Evolutionary conservation across 2,329 filamentous ascomycete species (phyloP), one percentile per base, ranked within the genome.

Genomic region (Colletotrichum melonis): DNA sequence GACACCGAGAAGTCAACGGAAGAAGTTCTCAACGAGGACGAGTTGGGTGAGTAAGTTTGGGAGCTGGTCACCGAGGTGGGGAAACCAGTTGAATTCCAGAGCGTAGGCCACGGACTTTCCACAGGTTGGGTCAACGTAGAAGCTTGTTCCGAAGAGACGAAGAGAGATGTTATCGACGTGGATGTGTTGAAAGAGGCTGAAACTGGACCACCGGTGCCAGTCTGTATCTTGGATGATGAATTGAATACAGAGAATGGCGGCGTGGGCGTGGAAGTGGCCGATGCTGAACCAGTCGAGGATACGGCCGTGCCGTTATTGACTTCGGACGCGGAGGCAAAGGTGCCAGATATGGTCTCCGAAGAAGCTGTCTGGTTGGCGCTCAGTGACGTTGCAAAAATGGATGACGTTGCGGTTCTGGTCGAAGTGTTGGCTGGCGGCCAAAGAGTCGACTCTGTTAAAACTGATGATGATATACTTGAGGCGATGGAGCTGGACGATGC

Each of bases 101-200:
- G 42, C 5, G 70, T 69, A 12, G 66, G 28, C 67, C 59, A 70
- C 2, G 60, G 55, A 6, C 26, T 57, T 49, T 73, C 67, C 38
- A 73, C 67, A 8, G 70, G 67, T 26, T 62, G 67, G 5, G 70
- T 73, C 56, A 73, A 7, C 16, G 67, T 46, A 11, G 46, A 42
- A 35, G 26, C 5, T 3, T 49, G 32, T 11, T n/a, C 46, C 28
- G 19, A 4, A 11, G 32, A 19, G 14, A 60, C 2, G 5, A 26
- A 24, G 26, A 9, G 60, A 54, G 46, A 54, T 19, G 14, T 5
- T 16, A 24, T 30, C 11, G 52, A 56, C n/a, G 46, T 24, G 14
- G 14, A 11, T 3, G 35, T 6, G 9, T 5, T 16, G 6, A 16
- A 49, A 19, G 22, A 62, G 26, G 54, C 0, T 35, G 55, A 35